Base-by-base conservation (phyloP, 129 eudicot species). In the Lactuca sativa region DNA sequence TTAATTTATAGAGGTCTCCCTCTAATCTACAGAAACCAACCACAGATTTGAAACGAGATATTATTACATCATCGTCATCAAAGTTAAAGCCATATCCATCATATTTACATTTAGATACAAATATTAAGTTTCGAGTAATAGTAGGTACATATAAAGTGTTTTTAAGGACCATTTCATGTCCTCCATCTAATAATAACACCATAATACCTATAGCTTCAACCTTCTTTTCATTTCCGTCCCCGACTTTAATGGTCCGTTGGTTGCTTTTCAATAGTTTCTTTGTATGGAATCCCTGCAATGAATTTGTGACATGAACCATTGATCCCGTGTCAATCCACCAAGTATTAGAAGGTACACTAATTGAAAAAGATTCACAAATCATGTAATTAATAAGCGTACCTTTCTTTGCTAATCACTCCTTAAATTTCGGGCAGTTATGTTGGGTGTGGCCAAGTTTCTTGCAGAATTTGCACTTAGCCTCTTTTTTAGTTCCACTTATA, bases 271-370 rank as follows among this genome's bases (percentile, higher is more conserved):
- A 10, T 17, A 21, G 21, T 25, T 56, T 17, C 14, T 13, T 56
- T 56, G 61, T 61, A 61, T 34, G 66, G 55, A 61, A 61, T 38
- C 47, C 66, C 66, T 61, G 25, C 25, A 61, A 36, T 14, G 49
- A 36, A 61, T 5, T 40, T 5, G 44, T 40, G 7, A 40, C 9
- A 7, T 40, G 44, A 40, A 40, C 9, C 8, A 40, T 33, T n/a
- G 49, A 61, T 14, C 66, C 12, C 21, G 11, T 3, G 30, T 61
- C 66, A 61, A 34, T 34, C 66, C 48, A 61, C 48, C 49, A 61
- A 61, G 44, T 40, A 40, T 40, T 40, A 40, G 44, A 61, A 61
- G 21, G 66, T 1, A 34, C 66, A n/a, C 25, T 38, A 61, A 61
- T 61, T 1, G 12, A 61, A 61, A n/a, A 11, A 15, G 48, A 34